Percentiles rank a stretch among this genome's conserved stretches.
Conservation (phyloP, 192 early-diverging fungal species). For the Phlyctochytrium planicorne region DNA sequence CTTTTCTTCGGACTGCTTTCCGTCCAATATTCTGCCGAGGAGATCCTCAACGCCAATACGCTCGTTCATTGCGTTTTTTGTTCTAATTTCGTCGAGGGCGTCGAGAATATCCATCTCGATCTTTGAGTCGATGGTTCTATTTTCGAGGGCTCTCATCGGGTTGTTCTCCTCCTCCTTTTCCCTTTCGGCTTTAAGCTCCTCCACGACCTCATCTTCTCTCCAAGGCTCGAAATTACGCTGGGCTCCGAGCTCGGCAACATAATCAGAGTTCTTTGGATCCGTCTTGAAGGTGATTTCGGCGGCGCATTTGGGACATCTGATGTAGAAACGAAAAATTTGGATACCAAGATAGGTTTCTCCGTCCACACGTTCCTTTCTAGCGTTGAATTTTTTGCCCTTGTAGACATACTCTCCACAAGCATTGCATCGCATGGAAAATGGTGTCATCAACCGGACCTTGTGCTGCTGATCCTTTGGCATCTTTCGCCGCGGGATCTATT, state of each 20-base stretch:
- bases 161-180: slow-evolving; percentile 86
- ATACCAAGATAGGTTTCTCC: slow-evolving; percentile 56
- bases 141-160: slow-evolving; percentile 93
- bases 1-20: slow-evolving; percentile 21
- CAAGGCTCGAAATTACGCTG: slow-evolving; percentile 94
- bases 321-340: slow-evolving; percentile 61
- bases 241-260: slow-evolving; percentile 90
- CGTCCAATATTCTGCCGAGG: slow-evolving; percentile 51
- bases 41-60: slow-evolving; percentile 68
- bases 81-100: slow-evolving; percentile 91
- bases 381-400: slow-evolving; percentile 98
- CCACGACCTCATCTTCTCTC: slow-evolving; percentile 67
- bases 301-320: slow-evolving; percentile 89
- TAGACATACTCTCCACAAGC: slow-evolving; percentile 97
- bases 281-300: slow-evolving; percentile 99
- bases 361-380: slow-evolving; percentile 78
- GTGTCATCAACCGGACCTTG: slow-evolving; percentile 97
- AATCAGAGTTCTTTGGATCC: slow-evolving; percentile 93
- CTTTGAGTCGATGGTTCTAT: slow-evolving; percentile 88
- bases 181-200: slow-evolving; percentile 55
- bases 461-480: slow-evolving; percentile 80
- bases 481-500: slow-evolving; percentile 73
- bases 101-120: slow-evolving; percentile 98
- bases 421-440: slow-evolving; percentile 97
- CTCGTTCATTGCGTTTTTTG: slow-evolving; percentile 81